Conservation (phyloP, 139 green algal species). For the Monoraphidium neglectum region DNA sequence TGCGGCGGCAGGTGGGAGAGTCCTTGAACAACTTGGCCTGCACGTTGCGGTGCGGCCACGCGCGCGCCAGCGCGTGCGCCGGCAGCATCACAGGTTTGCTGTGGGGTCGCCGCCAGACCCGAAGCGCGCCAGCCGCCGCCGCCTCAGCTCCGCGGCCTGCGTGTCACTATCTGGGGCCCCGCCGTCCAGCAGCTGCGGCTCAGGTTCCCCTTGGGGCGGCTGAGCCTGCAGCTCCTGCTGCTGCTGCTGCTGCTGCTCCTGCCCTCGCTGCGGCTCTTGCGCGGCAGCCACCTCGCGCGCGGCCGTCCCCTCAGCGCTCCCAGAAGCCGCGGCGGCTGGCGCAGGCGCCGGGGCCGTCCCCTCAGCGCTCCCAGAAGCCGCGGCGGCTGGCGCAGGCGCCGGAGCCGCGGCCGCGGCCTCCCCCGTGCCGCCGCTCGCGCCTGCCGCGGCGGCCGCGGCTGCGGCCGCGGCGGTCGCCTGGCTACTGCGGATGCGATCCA, state of each 20-base stretch:
- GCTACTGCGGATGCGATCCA: slow-evolving; percentile 8
- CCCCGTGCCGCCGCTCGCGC: neutral
- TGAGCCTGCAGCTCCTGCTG: neutral
- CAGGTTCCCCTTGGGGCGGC: slow-evolving; percentile 1
- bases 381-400: slow-evolving; percentile 9
- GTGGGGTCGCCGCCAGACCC: no score
- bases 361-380: neutral
- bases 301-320: neutral
- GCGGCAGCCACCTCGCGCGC: neutral
- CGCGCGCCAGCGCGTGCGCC: no score
- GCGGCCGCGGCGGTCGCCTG: no score
- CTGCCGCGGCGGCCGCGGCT: neutral
- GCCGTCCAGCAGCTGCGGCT: neutral
- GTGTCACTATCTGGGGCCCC: neutral
- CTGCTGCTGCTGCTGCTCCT: slow-evolving; percentile 1
- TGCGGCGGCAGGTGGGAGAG: no score
- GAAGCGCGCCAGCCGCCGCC: no score
- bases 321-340: neutral
- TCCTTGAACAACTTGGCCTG: no score
- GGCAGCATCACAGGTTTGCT: no score
- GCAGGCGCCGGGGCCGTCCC: neutral
- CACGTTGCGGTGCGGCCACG: no score
- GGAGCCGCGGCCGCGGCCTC: slow-evolving; percentile 3
- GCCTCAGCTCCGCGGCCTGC: neutral
- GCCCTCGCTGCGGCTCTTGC: neutral